phyloP scores from a whole-genome alignment of 495 filamentous ascomycete species.

The Aspergillus diversus region DNA sequence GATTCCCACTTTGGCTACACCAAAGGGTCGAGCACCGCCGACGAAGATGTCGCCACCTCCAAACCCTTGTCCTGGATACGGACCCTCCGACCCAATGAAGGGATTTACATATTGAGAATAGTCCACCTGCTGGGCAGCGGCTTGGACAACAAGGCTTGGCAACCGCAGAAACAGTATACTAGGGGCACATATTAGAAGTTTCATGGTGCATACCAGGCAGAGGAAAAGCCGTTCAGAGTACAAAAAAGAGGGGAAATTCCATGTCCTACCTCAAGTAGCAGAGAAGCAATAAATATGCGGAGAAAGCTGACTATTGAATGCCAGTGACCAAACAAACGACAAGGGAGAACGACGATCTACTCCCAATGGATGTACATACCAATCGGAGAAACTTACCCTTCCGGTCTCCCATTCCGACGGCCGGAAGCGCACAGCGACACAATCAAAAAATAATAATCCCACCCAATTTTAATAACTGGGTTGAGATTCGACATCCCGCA shows the following conservation, averaged over 20 bases:
- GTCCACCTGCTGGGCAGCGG: slow-evolving; percentile 28
- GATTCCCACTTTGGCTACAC: slow-evolving; percentile 68
- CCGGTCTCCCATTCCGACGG: slow-evolving; percentile 23
- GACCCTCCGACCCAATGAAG: slow-evolving; percentile 42
- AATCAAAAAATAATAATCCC: slow-evolving; percentile 46
- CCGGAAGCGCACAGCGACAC: slow-evolving; percentile 36
- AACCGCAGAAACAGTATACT: slow-evolving; percentile 5
- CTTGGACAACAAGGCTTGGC: slow-evolving; percentile 8
- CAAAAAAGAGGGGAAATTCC: neutral
- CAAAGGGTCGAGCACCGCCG: slow-evolving; percentile 65
- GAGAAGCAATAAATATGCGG: slow-evolving; percentile 4
- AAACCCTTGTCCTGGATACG: slow-evolving; percentile 33
- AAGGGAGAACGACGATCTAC: neutral
- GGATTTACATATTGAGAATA: slow-evolving; percentile 53
- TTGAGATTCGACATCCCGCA: slow-evolving; percentile 26
- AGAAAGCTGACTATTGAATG: slow-evolving; percentile 1
- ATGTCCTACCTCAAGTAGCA: slow-evolving; percentile 1
- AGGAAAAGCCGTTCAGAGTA: neutral
- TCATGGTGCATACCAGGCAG: slow-evolving; percentile 6
- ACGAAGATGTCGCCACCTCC: slow-evolving; percentile 71
- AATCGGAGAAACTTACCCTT: slow-evolving; percentile 34
- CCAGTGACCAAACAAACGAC: neutral
- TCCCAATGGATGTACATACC: neutral
- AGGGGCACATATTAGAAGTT: slow-evolving; percentile 2
- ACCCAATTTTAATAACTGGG: slow-evolving; percentile 34